A percentile compares a stretch with the other conserved stretches of the same genome.
Evolutionary conservation across 2,329 filamentous ascomycete genomes (phyloP).

Genomic region (Geosmithia putterillii): DNA sequence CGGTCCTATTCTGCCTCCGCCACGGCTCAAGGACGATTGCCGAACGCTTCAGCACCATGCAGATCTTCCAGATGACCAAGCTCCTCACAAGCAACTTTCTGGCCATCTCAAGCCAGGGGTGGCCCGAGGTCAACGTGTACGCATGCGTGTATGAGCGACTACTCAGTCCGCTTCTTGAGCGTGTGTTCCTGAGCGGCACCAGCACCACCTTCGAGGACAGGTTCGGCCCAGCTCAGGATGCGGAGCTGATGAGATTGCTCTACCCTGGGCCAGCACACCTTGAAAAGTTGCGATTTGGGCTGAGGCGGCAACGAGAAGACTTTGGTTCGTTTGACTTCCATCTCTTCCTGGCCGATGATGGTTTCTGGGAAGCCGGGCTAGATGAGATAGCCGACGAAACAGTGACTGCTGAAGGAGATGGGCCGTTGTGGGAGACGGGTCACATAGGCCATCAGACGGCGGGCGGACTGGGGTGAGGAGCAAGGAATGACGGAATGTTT

Average conservation of each 20-base stretch:
- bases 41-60: not conserved
- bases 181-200: not conserved
- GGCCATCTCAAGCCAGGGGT: not conserved
- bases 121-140: not conserved
- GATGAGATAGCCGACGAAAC: too few species aligned
- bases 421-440: too few species aligned
- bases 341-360: slow-evolving; percentile 3
- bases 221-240: slow-evolving; percentile 3
- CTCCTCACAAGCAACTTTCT: not conserved
- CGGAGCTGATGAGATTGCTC: slow-evolving; percentile 3
- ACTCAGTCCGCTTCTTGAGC: not conserved
- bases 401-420: too few species aligned
- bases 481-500: too few species aligned
- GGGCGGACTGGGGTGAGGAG: too few species aligned
- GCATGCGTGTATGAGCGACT: not conserved
- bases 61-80: not conserved
- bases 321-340: slow-evolving; percentile 3
- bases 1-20: not conserved
- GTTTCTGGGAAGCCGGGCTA: not conserved
- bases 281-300: slow-evolving; percentile 1
- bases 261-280: slow-evolving; percentile 3
- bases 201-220: not conserved
- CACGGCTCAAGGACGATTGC: not conserved
- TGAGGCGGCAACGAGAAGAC: slow-evolving; percentile 1
- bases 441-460: too few species aligned